phyloP scores from a whole-genome alignment of 1,284 basidiomycete genomes.

The Porogramme epimiltina region DNA sequence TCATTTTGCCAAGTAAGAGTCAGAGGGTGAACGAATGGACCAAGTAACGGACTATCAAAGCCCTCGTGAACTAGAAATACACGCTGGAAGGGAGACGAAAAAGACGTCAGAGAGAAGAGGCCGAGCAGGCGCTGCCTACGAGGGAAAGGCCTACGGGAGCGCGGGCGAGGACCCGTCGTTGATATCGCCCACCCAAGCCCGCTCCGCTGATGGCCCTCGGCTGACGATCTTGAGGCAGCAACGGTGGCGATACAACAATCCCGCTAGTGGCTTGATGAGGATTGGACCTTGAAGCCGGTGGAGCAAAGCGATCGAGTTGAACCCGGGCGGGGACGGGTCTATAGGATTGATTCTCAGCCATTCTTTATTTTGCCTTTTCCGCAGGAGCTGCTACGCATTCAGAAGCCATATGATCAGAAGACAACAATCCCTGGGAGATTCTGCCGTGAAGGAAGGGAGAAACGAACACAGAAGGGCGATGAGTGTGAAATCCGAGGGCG shows the following conservation, averaged over 20 bases:
- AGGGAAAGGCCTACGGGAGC: slow-evolving; percentile 6
- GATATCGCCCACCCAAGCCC: slow-evolving; percentile 4
- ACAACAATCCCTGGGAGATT: too few species aligned
- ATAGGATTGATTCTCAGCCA: too few species aligned
- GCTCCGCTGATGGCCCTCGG: not conserved
- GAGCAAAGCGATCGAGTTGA: not conserved
- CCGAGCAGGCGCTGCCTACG: slow-evolving; percentile 12
- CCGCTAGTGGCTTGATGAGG: slow-evolving; percentile 14
- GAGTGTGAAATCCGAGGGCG: not conserved
- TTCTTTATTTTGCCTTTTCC: too few species aligned
- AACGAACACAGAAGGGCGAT: too few species aligned
- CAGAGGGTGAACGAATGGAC: not conserved
- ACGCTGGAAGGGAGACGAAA: slow-evolving; percentile 1
- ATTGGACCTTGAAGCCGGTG: not conserved
- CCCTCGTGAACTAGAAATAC: slow-evolving; percentile 6
- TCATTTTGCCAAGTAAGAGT: not conserved
- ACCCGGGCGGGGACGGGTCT: too few species aligned
- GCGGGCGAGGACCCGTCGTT: slow-evolving; percentile 7
- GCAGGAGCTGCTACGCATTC: too few species aligned
- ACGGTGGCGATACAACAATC: slow-evolving; percentile 17
- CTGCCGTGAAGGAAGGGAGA: too few species aligned
- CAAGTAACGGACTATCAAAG: slow-evolving; percentile 20
- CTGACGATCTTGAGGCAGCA: slow-evolving; percentile 3
- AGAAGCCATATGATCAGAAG: too few species aligned
- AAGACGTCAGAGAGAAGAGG: not conserved